Evolutionary conservation across 106 monocot species (phyloP).

Genomic region (Hemerocallis citrina): DNA sequence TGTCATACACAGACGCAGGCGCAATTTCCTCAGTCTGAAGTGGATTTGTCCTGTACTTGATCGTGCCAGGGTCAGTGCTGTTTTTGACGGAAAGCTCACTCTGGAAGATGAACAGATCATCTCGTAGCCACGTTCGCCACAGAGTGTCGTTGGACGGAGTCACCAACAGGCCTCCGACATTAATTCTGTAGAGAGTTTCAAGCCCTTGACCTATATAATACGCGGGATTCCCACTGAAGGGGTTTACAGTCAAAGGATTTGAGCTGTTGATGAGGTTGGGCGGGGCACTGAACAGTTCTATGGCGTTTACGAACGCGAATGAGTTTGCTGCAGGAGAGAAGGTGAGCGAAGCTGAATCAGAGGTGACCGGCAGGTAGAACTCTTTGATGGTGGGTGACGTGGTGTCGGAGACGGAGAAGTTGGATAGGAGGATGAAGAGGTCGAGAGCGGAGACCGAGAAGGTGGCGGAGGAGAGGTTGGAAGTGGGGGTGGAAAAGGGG

Average conservation of each 20-base stretch:
- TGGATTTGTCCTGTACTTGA: not conserved
- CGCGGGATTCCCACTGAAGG: not conserved
- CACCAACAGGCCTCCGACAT: constrained; percentile 36
- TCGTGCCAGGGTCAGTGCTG: not conserved
- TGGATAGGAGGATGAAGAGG: constrained; percentile 21
- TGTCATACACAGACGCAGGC: constrained; percentile 37
- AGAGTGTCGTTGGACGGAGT: constrained; percentile 44
- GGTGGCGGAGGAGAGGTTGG: too few relatives aligned
- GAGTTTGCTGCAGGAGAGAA: constrained; percentile 20
- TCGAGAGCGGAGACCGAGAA: constrained; percentile 25
- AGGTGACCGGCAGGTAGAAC: constrained; percentile 29
- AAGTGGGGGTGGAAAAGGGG: too few relatives aligned
- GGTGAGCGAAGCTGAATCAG: constrained; percentile 15
- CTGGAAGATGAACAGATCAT: constrained; percentile 21
- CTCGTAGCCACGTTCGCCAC: constrained; percentile 54
- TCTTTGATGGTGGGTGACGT: constrained; percentile 22
- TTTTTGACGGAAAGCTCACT: not conserved
- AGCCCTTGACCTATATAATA: too few relatives aligned
- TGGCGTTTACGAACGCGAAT: constrained; percentile 47
- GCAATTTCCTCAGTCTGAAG: constrained; percentile 13
- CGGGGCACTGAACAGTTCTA: constrained; percentile 53
- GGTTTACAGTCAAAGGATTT: not conserved
- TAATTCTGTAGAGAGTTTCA: constrained; percentile 43
- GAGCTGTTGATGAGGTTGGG: constrained; percentile 12
- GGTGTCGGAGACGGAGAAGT: constrained; percentile 7